Conservation (phyloP, 1,139 yeast species). For the Geotrichum restrictum region DNA sequence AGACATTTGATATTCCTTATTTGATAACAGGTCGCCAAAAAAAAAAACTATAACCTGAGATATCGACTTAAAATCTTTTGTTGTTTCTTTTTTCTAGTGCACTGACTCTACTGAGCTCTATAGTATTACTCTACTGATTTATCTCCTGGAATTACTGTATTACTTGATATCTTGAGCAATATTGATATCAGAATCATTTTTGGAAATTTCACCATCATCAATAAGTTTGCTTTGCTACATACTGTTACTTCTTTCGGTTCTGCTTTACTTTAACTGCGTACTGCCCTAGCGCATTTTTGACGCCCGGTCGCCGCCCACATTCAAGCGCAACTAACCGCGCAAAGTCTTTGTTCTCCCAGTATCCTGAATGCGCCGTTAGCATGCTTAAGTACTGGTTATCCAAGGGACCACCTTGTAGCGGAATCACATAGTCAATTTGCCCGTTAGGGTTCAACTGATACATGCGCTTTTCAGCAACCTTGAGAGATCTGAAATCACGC, state of each 20-base stretch:
- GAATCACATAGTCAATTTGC: slow-evolving; percentile 42
- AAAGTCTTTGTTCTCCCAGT: slow-evolving; percentile 43
- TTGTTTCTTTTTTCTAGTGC: too few relatives aligned
- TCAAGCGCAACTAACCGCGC: slow-evolving; percentile 43
- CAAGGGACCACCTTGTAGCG: slow-evolving; percentile 34
- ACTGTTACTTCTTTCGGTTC: neutral
- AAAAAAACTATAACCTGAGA: too few relatives aligned
- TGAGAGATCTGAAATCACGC: slow-evolving; percentile 32
- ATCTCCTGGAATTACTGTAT: too few relatives aligned
- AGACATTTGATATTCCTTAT: too few relatives aligned
- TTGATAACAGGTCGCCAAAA: too few relatives aligned
- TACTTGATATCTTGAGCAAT: too few relatives aligned
- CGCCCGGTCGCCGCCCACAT: slow-evolving; percentile 34
- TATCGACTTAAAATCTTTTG: too few relatives aligned
- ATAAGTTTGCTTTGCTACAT: too few relatives aligned
- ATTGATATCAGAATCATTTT: too few relatives aligned
- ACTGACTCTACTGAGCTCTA: too few relatives aligned
- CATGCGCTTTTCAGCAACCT: slow-evolving; percentile 33
- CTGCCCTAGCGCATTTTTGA: slow-evolving; percentile 25
- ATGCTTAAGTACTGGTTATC: slow-evolving; percentile 43
- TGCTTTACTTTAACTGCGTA: slow-evolving; percentile 24
- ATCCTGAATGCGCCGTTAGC: slow-evolving; percentile 43
- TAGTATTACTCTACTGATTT: too few relatives aligned
- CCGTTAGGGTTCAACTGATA: slow-evolving; percentile 42
- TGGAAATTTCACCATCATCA: too few relatives aligned